phyloP scores from a whole-genome alignment of 2,329 filamentous ascomycete genomes.

The Pseudophaeomoniella oleicola region DNA sequence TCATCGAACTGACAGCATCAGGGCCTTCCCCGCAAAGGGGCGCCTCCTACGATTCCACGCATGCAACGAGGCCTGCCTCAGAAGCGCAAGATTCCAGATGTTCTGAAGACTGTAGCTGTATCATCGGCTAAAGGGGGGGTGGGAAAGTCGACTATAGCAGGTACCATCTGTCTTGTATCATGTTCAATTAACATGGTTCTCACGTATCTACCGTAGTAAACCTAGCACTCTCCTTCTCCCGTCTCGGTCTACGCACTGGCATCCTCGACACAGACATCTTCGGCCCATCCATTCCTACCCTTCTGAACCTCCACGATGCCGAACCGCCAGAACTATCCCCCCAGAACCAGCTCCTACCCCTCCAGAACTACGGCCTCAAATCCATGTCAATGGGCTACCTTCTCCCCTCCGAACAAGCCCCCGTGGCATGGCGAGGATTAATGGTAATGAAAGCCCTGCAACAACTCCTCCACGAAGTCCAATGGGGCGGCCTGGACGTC shows the following conservation, averaged over 20 bases:
- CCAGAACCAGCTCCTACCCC: conserved; percentile 60
- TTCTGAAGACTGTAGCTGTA: conserved; percentile 87
- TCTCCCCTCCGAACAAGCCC: conserved; percentile 42
- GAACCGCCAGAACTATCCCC: conserved; percentile 9
- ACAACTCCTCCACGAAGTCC: conserved; percentile 86
- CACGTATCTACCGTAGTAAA: conserved; percentile 38
- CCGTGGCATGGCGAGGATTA: conserved; percentile 85
- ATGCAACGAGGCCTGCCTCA: conserved; percentile 71
- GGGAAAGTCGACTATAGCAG: conserved; percentile 85
- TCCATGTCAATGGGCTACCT: conserved; percentile 99
- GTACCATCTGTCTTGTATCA: conserved; percentile 27
- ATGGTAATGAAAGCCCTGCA: conserved; percentile 98
- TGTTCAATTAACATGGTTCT: not conserved
- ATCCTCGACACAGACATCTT: conserved; percentile 96
- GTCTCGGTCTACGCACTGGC: conserved; percentile 65
- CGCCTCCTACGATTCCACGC: conserved; percentile 51
- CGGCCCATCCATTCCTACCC: conserved; percentile 81
- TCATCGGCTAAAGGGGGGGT: conserved; percentile 97
- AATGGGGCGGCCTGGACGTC: conserved; percentile 81
- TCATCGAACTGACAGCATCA: conserved; percentile 55
- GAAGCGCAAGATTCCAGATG: conserved; percentile 65
- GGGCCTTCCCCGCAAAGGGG: conserved; percentile 32
- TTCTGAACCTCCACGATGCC: conserved; percentile 55
- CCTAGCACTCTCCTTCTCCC: conserved; percentile 72
- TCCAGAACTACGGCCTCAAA: conserved; percentile 90